These are phyloP conservation scores for Pythium sukuiense DNA, from an alignment of 352 stramenopile genomes.

Conservation along the genomic window DNA sequence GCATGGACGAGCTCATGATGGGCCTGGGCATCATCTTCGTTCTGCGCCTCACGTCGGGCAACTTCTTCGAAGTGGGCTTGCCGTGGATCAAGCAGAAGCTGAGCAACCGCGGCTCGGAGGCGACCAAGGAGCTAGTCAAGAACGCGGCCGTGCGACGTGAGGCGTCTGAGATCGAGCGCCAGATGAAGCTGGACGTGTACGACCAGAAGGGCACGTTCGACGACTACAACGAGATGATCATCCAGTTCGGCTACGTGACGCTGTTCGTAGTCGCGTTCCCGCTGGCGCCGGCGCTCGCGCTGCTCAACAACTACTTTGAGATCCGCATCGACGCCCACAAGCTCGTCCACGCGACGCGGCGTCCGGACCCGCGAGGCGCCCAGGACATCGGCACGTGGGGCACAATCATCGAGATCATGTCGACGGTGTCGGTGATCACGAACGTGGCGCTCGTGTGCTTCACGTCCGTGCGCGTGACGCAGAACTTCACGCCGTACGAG, in stretches of 20 bases:
- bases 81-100: slow-evolving; percentile 77
- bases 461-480: slow-evolving; percentile 71
- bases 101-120: slow-evolving; percentile 10
- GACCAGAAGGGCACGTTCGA: slow-evolving; percentile 78
- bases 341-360: slow-evolving; percentile 68
- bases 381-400: slow-evolving; percentile 93
- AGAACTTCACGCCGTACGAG: slow-evolving; percentile 39
- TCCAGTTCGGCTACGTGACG: slow-evolving; percentile 91
- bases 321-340: slow-evolving; percentile 90
- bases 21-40: slow-evolving; percentile 74
- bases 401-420: slow-evolving; percentile 88
- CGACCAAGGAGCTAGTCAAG: slow-evolving; percentile 31
- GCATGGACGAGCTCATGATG: slow-evolving; percentile 82
- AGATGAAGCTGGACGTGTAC: slow-evolving; percentile 67
- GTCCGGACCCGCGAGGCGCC: slow-evolving; percentile 69
- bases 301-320: slow-evolving; percentile 93
- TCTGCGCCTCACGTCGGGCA: slow-evolving; percentile 65
- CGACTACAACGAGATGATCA: slow-evolving; percentile 90
- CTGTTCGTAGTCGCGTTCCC: slow-evolving; percentile 93
- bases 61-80: slow-evolving; percentile 76
- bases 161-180: slow-evolving; percentile 50
- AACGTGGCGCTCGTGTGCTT: slow-evolving; percentile 94
- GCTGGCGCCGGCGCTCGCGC: slow-evolving; percentile 84
- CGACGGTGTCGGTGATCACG: slow-evolving; percentile 87
- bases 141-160: slow-evolving; percentile 34